Conservation (phyloP, 805 yeast species). For the Candida nonsorbophila region DNA sequence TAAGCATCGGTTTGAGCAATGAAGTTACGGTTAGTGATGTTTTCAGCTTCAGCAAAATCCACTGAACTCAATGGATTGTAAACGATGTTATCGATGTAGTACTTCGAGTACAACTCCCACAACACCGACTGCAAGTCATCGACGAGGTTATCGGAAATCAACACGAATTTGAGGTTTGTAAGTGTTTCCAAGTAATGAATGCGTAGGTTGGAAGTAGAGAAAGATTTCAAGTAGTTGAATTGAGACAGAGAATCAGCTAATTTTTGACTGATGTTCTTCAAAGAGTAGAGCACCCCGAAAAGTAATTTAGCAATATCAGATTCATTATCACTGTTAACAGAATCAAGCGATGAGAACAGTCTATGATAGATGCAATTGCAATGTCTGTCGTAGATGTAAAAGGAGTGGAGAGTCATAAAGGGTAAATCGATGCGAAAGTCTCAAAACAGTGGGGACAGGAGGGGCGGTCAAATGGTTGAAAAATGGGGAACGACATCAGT, state of each 20-base stretch:
- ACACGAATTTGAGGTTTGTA: constrained; percentile 69
- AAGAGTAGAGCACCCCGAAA: constrained; percentile 79
- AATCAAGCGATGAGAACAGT: constrained; percentile 37
- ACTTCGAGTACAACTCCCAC: constrained; percentile 52
- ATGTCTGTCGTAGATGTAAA: constrained; percentile 89
- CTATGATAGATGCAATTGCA: constrained; percentile 80
- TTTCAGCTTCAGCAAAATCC: constrained; percentile 29
- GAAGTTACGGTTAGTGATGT: constrained; percentile 54
- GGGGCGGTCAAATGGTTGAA: no score
- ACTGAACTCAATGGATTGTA: constrained; percentile 51
- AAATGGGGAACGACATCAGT: no score
- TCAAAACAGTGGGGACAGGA: no score
- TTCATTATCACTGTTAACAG: constrained; percentile 47
- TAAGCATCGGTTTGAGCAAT: constrained; percentile 48
- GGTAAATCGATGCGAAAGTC: no score
- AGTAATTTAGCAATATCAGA: constrained; percentile 75
- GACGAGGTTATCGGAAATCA: constrained; percentile 61
- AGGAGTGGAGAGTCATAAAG: constrained; percentile 54
- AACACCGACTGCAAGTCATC: constrained; percentile 53
- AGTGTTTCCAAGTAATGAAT: constrained; percentile 79
- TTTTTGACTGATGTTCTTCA: constrained; percentile 68
- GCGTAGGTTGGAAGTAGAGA: constrained; percentile 70
- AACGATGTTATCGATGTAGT: constrained; percentile 57
- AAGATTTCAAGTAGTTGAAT: constrained; percentile 40
- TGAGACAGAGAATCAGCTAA: constrained; percentile 20